Conservation (phyloP, 2,329 filamentous ascomycete species). For the Clonostachys rosea region DNA sequence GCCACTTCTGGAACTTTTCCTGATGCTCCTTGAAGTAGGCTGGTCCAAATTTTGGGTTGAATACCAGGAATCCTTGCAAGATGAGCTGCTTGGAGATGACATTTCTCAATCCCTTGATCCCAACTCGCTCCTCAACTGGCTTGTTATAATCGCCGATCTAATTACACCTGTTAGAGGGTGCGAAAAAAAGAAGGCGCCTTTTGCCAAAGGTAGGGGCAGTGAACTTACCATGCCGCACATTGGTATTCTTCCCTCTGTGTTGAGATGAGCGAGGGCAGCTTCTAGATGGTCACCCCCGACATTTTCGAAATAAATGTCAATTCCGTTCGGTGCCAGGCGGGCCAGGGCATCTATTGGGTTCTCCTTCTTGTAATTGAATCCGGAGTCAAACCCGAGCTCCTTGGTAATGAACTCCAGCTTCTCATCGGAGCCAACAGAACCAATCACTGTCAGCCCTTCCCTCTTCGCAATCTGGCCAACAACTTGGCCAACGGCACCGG, state of each 20-base stretch:
- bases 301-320: constrained; percentile 63
- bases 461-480: constrained; percentile 82
- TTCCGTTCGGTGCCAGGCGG: constrained; percentile 68
- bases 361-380: constrained; percentile 89
- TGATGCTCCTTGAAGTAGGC: constrained; percentile 68
- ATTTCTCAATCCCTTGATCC: constrained; percentile 60
- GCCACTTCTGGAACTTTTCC: constrained; percentile 70
- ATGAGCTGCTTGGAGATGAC: constrained; percentile 65
- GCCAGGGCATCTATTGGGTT: constrained; percentile 61
- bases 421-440: constrained; percentile 73
- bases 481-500: constrained; percentile 76
- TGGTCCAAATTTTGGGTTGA: constrained; percentile 59
- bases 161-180: neutral
- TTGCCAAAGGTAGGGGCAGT: too few relatives aligned
- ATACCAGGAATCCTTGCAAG: constrained; percentile 74
- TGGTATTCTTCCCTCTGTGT: constrained; percentile 60
- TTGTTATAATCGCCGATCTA: constrained; percentile 71
- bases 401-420: constrained; percentile 65
- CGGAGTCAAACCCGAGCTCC: constrained; percentile 49
- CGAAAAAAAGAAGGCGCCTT: neutral
- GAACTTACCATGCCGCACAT: constrained; percentile 54
- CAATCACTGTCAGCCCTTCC: constrained; percentile 74
- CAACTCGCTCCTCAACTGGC: constrained; percentile 48
- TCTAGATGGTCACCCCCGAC: constrained; percentile 48
- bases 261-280: constrained; percentile 41